Evolutionary conservation across 768 basidiomycete species (phyloP), one percentile per base, ranked within the genome.

Genomic region (Gyrodon lividus): DNA sequence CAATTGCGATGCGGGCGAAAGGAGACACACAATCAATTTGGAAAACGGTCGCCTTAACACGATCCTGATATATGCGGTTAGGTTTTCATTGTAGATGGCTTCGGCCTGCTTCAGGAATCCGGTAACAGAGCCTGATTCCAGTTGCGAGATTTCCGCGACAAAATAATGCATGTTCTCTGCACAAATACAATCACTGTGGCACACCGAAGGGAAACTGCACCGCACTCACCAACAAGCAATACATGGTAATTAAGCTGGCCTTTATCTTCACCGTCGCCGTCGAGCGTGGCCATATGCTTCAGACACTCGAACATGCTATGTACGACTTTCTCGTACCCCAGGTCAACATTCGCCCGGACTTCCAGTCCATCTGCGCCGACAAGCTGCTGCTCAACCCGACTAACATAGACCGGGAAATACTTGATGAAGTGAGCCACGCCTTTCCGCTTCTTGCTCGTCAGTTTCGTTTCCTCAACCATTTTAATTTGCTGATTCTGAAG

Each of bases 121-220:
- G 42, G 73, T 72, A 55, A 88, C 74, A 43, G 90, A 80, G 49
- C 78, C 72, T 46, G 86, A 72, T 62, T 89, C 80, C 60, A 92
- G 74, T 57, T 79, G 81, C 0, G 85, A 79, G 30, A 88, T 84
- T 62, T 96, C 94, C 0, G 86, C 82, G 33, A 93, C 81, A 64
- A 97, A 96, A 63, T 89, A 86, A 57, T 95, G 89, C 94, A 96
- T 97, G 65, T 98, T 98, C 70, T 97, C 96, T 98, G 64, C 2
- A 24, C 20, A 50, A 20, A 33, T 37, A 8, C 26, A 20, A 26
- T 55, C 51, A 52, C n/a, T 22, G 14, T 8, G 10, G 42, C 23
- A 2, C 59, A 37, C 43, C 34, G n/a, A 42, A 14, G 16, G 6
- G 2, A 24, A 24, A 13, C n/a, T 5, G 12, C n/a, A 8, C 12